Base-by-base conservation (phyloP, 805 yeast species). In the Schizosaccharomyces octosporus region DNA sequence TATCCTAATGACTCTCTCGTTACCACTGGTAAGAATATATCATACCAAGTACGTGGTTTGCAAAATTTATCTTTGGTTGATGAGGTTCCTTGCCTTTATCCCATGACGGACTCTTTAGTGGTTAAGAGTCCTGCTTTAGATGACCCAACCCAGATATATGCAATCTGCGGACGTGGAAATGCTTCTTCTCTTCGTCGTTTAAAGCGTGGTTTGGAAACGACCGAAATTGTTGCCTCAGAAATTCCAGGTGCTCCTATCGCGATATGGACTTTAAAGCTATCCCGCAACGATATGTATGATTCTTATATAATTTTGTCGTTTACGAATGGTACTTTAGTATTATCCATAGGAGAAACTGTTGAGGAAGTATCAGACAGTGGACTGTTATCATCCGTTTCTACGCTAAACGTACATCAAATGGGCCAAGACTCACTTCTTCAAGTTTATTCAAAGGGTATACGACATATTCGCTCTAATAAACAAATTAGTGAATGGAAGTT, bases 331-430 rank as follows among this genome's bases (percentile, higher is more conserved):
- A 87, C 96, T 0, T 73, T 85, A 62, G 84, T 87, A 0, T 71
- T 93, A 19, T 77, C 84, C 1, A 81, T 87, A 60, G 94, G 93
- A 6, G 95, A 85, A 65, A 81, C 80, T 0, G 86, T 86, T 1
- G 88, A 84, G 63, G 88, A 85, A 66, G 84, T 83, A 7, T 75
- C 79, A 0, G 83, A 81, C 62, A 80, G 89, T 0, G 82, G 83
- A 0, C 73, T 87, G n/a, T 70, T 76, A 1, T 66, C 75, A 0
- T 74, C 76, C 41, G 80, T 79, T 42, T 75, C 79, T 1, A 87
- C 97, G 0, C 66, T 90, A 1, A 79, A 78, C 2, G 82, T 86
- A 0, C 81, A 80, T 58, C 86, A 83, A 65, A 74, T 89, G 62
- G 94, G 95, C 0, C 63, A 64, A 1, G 66, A 70, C 3, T 79